phyloP scores from a whole-genome alignment of 176 grass and related monocot species.

The Hsuehochloa calcarea region DNA sequence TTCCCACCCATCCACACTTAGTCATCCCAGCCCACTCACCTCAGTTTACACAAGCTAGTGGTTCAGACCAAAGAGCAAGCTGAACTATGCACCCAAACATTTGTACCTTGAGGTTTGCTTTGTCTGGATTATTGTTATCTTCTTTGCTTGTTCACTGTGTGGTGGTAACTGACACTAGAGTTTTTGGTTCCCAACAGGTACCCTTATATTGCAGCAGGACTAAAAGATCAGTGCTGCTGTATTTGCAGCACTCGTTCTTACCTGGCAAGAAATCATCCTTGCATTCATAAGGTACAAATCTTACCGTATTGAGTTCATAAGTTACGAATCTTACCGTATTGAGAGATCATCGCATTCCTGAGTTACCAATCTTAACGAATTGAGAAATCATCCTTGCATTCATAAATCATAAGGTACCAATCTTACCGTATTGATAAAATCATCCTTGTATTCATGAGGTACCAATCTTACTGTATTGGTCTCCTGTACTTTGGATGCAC shows the following conservation, averaged over 20 bases:
- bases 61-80: conserved; percentile 86
- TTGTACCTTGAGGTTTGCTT: conserved; percentile 62
- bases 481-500: neutral
- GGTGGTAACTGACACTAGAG: conserved; percentile 3
- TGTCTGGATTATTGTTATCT: conserved; percentile 1
- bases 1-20: conserved; percentile 65
- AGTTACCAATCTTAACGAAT: neutral
- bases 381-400: neutral
- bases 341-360: neutral
- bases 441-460: neutral
- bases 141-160: neutral
- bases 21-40: conserved; percentile 64
- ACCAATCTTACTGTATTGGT: neutral
- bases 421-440: neutral
- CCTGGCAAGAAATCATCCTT: conserved; percentile 78
- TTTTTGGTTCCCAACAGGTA: conserved; percentile 49
- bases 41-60: conserved; percentile 65
- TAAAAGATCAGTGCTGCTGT: conserved; percentile 67
- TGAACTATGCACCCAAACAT: conserved; percentile 50
- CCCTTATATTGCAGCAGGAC: conserved; percentile 89
- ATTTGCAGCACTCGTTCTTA: conserved; percentile 58
- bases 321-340: neutral
- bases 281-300: conserved; percentile 72
- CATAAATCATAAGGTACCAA: neutral
- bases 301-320: neutral